Evolutionary conservation across 352 stramenopile genomes (phyloP), one percentile per base, ranked within the genome.

Genomic region (Pythium biforme): DNA sequence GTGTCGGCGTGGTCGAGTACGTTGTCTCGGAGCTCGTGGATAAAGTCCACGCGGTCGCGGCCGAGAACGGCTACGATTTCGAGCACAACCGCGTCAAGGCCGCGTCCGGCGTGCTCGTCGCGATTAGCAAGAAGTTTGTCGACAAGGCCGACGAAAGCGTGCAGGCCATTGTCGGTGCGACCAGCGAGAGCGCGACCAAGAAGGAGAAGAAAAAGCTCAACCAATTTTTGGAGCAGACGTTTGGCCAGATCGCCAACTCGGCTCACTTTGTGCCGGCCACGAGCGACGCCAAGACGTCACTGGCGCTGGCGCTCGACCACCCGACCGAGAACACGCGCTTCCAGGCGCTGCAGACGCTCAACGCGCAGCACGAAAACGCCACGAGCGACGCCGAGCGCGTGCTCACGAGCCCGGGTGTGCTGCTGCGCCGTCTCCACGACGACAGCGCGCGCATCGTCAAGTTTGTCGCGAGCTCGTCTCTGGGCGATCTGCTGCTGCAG

Each of bases 221-320:
- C 59, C 63, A 68, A 56, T 94, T 94, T 58, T 34, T 94, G 14
- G 72, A 75, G 20, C 70, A 73, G 26, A 91, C 85, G 26, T 92
- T 94, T 60, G 67, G 78, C 20, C 80, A 81, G 39, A 71, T 94
- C 9, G 72, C 85, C 4, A 90, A 91, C 62, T 92, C 85, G 51
- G 80, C 85, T 10, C 82, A 90, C 58, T 94, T 92, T 65, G 60
- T 94, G 52, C 81, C 82, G 14, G 81, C 76, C 1, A 72, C 65
- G 29, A 74, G 70, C 6, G 75, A 89, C 49, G 79, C 79, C n/a
- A 86, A 76, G 57, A 94, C 83, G 27, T 93, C 85, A 8, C 59
- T 95, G 8, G 75, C 85, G 6, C 70, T 94, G 5, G 84, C 87
- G 14, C 63, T 95, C 17, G 87, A 95, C 59, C 85, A 94, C 54